Evolutionary conservation across 2,329 filamentous ascomycete genomes (phyloP), one percentile per base, ranked within the genome.

Genomic region (Cladosporium cucumerinum): DNA sequence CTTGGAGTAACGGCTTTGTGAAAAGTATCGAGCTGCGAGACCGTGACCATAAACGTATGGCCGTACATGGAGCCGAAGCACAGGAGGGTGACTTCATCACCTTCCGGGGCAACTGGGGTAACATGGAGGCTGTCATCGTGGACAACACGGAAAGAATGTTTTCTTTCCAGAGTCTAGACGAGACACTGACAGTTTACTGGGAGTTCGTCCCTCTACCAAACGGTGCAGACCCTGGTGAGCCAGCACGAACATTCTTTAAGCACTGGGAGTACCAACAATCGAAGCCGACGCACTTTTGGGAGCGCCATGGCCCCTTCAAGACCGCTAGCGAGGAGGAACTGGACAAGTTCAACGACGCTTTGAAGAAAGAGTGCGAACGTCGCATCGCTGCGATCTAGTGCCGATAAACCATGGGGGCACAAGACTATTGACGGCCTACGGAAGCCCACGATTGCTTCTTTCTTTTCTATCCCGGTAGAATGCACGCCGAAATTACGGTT

Each of bases 191-290:
- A 10, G 32, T 58, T 7, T 58, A 43, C 6, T 58, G 55, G 55
- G 55, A 58, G 18, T 58, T 58, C 26, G 36, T 58, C 2, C 55
- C 55, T 46, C 10, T 58, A 25, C 34, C 34, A 12, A 36, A 23
- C 12, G 10, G 39, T 5, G 23, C 23, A 30, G 36, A 39, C 7
- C 18, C 32, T 11, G 55, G 23, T 25, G 25, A 46, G 36, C 55
- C 23, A 7, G 8, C 30, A 18, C 34, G 55, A 26, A 58, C 55
- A 21, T 58, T 58, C 21, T 58, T 58, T 36, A 58, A 58, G 36
- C 36, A 58, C 23, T 58, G 55, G 55, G 55, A 58, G 25, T 58
- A 58, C 32, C 55, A 58, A 23, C 39, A 46, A 25, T 43, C 55
- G 16, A 58, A 46, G n/a, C 55, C 34, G 10, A 58, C 34, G 12